These are phyloP conservation scores for Moniliella sp. DNA, from an alignment of 1,284 basidiomycete genomes.

Conservation along the genomic window DNA sequence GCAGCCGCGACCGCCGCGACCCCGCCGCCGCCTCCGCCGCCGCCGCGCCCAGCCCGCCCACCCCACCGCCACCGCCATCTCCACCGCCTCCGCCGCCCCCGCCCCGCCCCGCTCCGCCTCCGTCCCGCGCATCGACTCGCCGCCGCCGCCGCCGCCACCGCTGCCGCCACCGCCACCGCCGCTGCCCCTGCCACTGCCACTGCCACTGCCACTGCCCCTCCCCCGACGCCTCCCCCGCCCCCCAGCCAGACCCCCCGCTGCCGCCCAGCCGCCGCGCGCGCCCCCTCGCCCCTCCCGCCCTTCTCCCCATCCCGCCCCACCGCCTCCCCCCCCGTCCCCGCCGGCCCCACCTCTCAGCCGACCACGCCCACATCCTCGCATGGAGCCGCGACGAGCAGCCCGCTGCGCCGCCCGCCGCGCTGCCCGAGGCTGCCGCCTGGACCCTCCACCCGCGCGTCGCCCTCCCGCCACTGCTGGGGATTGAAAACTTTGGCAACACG, in stretches of 20 bases:
- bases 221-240: conserved; percentile 5
- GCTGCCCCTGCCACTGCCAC: conserved; percentile 40
- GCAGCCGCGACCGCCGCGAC: conserved; percentile 57
- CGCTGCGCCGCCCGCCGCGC: not conserved
- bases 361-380: conserved; percentile 4
- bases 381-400: not conserved
- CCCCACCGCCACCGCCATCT: conserved; percentile 46
- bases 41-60: conserved; percentile 77
- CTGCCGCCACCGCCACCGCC: conserved; percentile 6
- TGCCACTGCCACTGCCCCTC: conserved; percentile 9
- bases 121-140: no score
- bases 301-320: conserved; percentile 8
- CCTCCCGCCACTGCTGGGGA: conserved; percentile 19
- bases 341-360: conserved; percentile 2
- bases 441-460: conserved; percentile 1
- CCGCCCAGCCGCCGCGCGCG: conserved; percentile 36
- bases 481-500: conserved; percentile 24
- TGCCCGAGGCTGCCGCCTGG: not conserved
- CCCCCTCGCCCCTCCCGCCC: conserved; percentile 12
- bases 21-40: conserved; percentile 76
- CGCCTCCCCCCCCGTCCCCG: conserved; percentile 6
- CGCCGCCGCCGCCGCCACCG: conserved; percentile 10
- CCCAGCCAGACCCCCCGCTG: conserved; percentile 20
- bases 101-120: no score
- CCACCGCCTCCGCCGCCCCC: no score